Percentiles rank a stretch among this genome's conserved stretches.
phyloP scores from a whole-genome alignment of 2,329 filamentous ascomycete genomes.

The Cryphonectria parasitica region DNA sequence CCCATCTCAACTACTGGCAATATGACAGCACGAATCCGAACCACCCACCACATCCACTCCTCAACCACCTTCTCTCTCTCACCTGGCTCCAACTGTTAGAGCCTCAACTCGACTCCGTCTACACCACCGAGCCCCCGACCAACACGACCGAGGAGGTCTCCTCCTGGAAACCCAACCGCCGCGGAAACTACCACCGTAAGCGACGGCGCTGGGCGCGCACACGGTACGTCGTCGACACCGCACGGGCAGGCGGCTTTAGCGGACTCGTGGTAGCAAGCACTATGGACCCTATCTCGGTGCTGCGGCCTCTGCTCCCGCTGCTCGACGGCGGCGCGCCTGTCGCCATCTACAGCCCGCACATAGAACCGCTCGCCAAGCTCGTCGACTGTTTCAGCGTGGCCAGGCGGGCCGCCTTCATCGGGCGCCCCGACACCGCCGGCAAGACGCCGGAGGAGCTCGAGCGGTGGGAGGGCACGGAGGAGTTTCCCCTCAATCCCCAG shows the following conservation, averaged over 20 bases:
- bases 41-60: slow-evolving; percentile 74
- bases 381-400: slow-evolving; percentile 85
- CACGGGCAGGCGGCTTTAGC: slow-evolving; percentile 76
- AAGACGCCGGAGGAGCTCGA: slow-evolving; percentile 55
- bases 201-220: slow-evolving; percentile 78
- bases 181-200: slow-evolving; percentile 88
- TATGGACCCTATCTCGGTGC: slow-evolving; percentile 79
- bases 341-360: slow-evolving; percentile 79
- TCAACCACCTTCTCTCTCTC: slow-evolving; percentile 78
- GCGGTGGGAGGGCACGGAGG: slow-evolving; percentile 63
- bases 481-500: slow-evolving; percentile 88
- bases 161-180: slow-evolving; percentile 77
- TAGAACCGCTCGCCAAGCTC: slow-evolving; percentile 78
- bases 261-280: slow-evolving; percentile 80
- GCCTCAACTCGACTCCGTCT: slow-evolving; percentile 75
- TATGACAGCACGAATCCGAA: slow-evolving; percentile 73
- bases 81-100: slow-evolving; percentile 91
- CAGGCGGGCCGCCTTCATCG: slow-evolving; percentile 73
- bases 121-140: slow-evolving; percentile 65
- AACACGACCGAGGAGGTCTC: slow-evolving; percentile 65
- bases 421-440: slow-evolving; percentile 50
- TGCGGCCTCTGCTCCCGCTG: slow-evolving; percentile 77
- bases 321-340: slow-evolving; percentile 82
- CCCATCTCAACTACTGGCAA: slow-evolving; percentile 85
- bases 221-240: slow-evolving; percentile 72